A percentile compares a stretch with the other conserved stretches of the same genome.
Evolutionary conservation across 2,329 filamentous ascomycete genomes (phyloP).

Genomic region (Aureobasidium sp.): DNA sequence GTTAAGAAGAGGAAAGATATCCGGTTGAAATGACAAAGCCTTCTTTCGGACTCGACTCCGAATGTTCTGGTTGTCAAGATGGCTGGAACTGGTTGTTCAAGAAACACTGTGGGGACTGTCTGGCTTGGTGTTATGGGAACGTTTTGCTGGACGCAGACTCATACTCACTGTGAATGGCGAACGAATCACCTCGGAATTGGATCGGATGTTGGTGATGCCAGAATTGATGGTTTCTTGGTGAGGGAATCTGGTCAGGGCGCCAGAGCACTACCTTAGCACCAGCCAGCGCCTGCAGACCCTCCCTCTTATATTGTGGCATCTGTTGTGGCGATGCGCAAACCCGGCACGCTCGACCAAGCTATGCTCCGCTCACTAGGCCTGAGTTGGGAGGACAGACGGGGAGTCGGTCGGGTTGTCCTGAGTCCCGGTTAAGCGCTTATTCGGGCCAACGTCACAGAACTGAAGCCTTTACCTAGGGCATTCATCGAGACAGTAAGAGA

Average conservation of each 20-base stretch:
- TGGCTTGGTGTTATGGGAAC: background rate
- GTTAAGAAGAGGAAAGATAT: background rate
- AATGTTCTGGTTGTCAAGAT: background rate
- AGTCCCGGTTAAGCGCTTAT: background rate
- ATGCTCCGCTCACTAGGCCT: background rate
- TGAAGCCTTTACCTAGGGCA: background rate
- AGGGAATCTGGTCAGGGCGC: too few relatives aligned
- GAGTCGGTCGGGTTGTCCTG: background rate
- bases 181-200: background rate
- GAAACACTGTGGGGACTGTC: background rate
- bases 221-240: background rate
- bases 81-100: background rate
- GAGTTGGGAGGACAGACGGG: background rate
- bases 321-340: background rate
- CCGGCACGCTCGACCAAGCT: background rate
- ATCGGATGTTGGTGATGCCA: too few relatives aligned
- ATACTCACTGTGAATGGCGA: background rate
- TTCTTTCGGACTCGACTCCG: constrained; percentile 2
- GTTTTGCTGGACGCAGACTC: background rate
- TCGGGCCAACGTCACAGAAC: background rate
- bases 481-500: background rate
- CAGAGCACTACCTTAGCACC: background rate
- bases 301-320: background rate
- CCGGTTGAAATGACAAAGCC: constrained; percentile 8
- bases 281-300: background rate